Percentiles rank a stretch among this genome's conserved stretches.
These are phyloP conservation scores for Penicillium palitans DNA, from an alignment of 2,329 filamentous ascomycete species.

Conservation along the genomic window DNA sequence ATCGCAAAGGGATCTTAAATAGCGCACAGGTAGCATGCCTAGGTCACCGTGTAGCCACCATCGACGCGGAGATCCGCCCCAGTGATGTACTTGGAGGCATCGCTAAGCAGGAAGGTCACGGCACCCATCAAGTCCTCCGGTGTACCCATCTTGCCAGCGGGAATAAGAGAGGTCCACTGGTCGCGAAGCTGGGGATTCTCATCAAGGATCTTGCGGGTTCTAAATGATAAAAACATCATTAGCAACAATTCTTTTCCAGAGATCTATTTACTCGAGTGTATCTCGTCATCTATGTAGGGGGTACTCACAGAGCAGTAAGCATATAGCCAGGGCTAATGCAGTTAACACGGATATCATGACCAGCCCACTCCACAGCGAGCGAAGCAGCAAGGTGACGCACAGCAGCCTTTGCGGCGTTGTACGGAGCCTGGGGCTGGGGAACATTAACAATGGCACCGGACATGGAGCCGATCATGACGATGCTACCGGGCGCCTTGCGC, in stretches of 20 bases:
- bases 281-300: neutral
- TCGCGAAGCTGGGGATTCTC: slow-evolving; percentile 87
- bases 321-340: slow-evolving; percentile 96
- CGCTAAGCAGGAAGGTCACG: slow-evolving; percentile 80
- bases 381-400: slow-evolving; percentile 84
- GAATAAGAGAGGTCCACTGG: slow-evolving; percentile 90
- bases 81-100: slow-evolving; percentile 72
- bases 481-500: slow-evolving; percentile 74
- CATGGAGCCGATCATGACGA: slow-evolving; percentile 96
- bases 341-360: slow-evolving; percentile 85
- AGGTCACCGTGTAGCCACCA: slow-evolving; percentile 84
- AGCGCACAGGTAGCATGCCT: slow-evolving; percentile 27
- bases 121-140: slow-evolving; percentile 93
- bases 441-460: slow-evolving; percentile 91
- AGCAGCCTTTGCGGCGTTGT: slow-evolving; percentile 91
- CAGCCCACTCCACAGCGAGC: slow-evolving; percentile 91
- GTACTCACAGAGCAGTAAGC: slow-evolving; percentile 82
- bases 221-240: slow-evolving; percentile 38
- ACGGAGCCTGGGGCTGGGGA: slow-evolving; percentile 88
- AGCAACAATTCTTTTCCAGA: neutral
- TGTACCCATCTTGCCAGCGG: slow-evolving; percentile 87
- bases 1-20: neutral
- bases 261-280: neutral
- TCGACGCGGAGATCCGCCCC: slow-evolving; percentile 79
- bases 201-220: slow-evolving; percentile 89